A percentile compares a stretch with the other conserved stretches of the same genome.
Conservation (phyloP, 83 land plant species). For the Diphasiastrum complanatum region DNA sequence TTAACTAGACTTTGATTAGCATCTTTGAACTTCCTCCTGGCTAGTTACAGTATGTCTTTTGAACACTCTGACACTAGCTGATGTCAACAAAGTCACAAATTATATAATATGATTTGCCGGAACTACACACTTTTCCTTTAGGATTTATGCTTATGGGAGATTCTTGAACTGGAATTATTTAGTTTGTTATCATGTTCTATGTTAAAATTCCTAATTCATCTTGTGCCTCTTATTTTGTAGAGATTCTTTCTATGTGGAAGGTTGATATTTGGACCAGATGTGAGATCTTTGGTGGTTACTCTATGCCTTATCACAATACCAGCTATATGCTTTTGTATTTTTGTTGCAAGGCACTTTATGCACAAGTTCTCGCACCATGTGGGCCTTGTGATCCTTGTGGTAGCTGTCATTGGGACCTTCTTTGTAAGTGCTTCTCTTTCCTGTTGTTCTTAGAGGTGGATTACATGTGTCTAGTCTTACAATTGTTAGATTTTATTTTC, state of each 20-base stretch:
- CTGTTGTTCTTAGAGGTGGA: neutral
- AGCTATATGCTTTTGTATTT: constrained; percentile 55
- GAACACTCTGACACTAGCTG: too few species aligned
- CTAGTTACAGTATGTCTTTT: too few species aligned
- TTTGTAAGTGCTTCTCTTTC: constrained; percentile 48
- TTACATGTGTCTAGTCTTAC: neutral
- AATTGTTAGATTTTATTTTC: neutral
- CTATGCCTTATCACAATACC: constrained; percentile 61
- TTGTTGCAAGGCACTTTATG: constrained; percentile 64
- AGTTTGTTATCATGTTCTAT: neutral
- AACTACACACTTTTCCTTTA: too few species aligned
- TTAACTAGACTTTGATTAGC: too few species aligned
- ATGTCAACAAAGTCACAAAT: too few species aligned
- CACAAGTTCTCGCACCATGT: constrained; percentile 52
- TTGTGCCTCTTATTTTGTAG: constrained; percentile 35
- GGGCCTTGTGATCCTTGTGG: constrained; percentile 69
- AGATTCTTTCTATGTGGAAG: constrained; percentile 67
- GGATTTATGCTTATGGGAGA: neutral
- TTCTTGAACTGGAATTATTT: neutral
- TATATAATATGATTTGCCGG: too few species aligned
- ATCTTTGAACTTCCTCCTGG: too few species aligned
- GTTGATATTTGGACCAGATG: constrained; percentile 87
- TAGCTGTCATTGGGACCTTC: constrained; percentile 55
- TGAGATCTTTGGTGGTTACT: constrained; percentile 58
- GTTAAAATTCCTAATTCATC: neutral